A percentile compares a stretch with the other conserved stretches of the same genome.
Evolutionary conservation across 148 eudicot genomes (phyloP).

Genomic region (Rhododendron griersonianum): DNA sequence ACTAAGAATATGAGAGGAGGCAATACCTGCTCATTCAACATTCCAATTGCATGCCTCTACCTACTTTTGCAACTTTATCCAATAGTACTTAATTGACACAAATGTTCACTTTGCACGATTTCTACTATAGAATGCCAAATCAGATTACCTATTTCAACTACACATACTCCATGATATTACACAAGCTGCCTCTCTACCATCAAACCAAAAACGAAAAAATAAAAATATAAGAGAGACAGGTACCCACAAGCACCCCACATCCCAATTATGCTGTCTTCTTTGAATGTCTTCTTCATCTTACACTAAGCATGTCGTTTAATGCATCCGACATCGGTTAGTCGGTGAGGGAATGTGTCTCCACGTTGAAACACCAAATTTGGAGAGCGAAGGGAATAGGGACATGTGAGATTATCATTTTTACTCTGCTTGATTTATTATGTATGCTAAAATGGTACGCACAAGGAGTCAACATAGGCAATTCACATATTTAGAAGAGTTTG

Average conservation of each 20-base stretch:
- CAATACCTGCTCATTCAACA: background rate
- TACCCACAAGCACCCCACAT: background rate
- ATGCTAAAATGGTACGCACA: background rate
- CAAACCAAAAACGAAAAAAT: background rate
- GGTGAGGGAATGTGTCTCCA: background rate
- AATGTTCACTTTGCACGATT: background rate
- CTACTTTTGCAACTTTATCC: background rate
- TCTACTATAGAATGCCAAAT: background rate
- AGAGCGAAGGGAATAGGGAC: background rate
- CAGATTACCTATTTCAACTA: background rate
- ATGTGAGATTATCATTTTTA: background rate
- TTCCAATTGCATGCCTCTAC: background rate
- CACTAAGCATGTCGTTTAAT: background rate
- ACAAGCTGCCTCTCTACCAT: background rate
- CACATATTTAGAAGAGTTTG: background rate
- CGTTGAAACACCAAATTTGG: background rate
- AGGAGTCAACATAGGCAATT: background rate
- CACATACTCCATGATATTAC: background rate
- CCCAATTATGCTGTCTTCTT: background rate
- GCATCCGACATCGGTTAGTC: background rate
- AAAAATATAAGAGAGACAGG: background rate
- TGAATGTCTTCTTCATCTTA: background rate
- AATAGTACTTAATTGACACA: background rate
- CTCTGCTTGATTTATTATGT: background rate
- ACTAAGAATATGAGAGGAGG: background rate